Evolutionary conservation across 805 yeast genomes (phyloP).

Genomic region (Candida endomychidarum): DNA sequence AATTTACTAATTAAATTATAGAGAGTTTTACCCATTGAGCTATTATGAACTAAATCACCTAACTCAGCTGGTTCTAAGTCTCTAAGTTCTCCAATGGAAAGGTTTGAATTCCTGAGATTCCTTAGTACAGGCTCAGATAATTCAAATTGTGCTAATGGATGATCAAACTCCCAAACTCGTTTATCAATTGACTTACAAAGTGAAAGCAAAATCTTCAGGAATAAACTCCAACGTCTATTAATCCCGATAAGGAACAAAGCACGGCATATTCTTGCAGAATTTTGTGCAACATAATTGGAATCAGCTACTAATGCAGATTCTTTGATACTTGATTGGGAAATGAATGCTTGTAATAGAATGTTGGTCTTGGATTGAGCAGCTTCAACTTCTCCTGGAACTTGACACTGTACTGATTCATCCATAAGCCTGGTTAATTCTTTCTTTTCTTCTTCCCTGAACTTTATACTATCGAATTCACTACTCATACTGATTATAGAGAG

Average conservation of each 20-base stretch:
- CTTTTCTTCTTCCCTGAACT: slow-evolving; percentile 84
- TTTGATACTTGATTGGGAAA: slow-evolving; percentile 68
- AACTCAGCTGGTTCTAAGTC: slow-evolving; percentile 74
- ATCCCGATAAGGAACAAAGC: slow-evolving; percentile 86
- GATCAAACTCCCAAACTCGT: slow-evolving; percentile 85
- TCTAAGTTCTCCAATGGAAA: slow-evolving; percentile 68
- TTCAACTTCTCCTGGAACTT: slow-evolving; percentile 74
- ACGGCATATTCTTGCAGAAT: slow-evolving; percentile 88
- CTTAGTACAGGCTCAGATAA: slow-evolving; percentile 65
- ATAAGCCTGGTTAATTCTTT: slow-evolving; percentile 64
- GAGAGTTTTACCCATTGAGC: slow-evolving; percentile 65
- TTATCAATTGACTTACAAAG: slow-evolving; percentile 85
- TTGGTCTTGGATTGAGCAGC: slow-evolving; percentile 85
- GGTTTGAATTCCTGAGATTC: slow-evolving; percentile 60
- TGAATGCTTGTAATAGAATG: slow-evolving; percentile 80
- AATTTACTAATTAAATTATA: slow-evolving; percentile 64
- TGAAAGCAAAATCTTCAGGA: slow-evolving; percentile 70
- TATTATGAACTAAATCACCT: slow-evolving; percentile 88
- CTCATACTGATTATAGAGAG: slow-evolving; percentile 87
- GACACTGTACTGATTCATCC: slow-evolving; percentile 70
- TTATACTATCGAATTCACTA: slow-evolving; percentile 88
- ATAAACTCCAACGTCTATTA: slow-evolving; percentile 87
- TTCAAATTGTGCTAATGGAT: slow-evolving; percentile 87
- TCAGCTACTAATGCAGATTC: slow-evolving; percentile 87
- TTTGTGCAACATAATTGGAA: slow-evolving; percentile 91